Evolutionary conservation across 1,139 yeast species (phyloP).

Genomic region (Pichia norvegensis): DNA sequence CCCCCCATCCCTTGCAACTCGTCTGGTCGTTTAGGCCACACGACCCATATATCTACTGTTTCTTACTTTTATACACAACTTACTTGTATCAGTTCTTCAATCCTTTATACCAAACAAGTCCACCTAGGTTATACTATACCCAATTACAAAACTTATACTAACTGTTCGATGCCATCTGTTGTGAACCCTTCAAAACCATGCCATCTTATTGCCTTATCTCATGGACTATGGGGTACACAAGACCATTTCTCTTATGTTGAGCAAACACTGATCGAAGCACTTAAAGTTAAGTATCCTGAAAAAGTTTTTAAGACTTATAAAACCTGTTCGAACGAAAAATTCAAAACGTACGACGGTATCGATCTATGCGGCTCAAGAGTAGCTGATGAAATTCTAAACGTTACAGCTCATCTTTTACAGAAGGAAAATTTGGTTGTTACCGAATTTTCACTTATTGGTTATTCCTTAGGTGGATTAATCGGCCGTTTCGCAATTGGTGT

Average conservation of each 20-base stretch:
- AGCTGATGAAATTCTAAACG: slow-evolving; percentile 53
- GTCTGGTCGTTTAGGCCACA: not conserved
- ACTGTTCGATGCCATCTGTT: not conserved
- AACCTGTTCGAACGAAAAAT: slow-evolving; percentile 56
- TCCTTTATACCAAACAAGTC: too few species aligned
- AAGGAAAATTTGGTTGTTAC: slow-evolving; percentile 28
- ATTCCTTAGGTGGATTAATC: slow-evolving; percentile 77
- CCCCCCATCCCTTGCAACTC: not conserved
- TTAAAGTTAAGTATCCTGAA: slow-evolving; percentile 13
- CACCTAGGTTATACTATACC: too few species aligned
- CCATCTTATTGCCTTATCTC: slow-evolving; percentile 67
- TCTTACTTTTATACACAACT: too few species aligned
- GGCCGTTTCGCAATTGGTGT: slow-evolving; percentile 72
- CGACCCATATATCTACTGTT: too few species aligned
- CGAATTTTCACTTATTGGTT: slow-evolving; percentile 66
- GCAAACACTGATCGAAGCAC: slow-evolving; percentile 30
- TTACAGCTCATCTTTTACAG: slow-evolving; percentile 32
- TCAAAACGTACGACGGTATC: slow-evolving; percentile 76
- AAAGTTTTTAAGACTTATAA: slow-evolving; percentile 41
- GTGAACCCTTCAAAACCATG: slow-evolving; percentile 8
- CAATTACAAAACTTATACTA: too few species aligned
- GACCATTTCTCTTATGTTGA: slow-evolving; percentile 57
- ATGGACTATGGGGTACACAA: slow-evolving; percentile 79
- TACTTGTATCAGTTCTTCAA: too few species aligned
- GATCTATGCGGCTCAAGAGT: slow-evolving; percentile 78